Percentiles rank a stretch among this genome's conserved stretches.
These are phyloP conservation scores for Hordeum marinum DNA, from an alignment of 176 grass and related monocot species.

Conservation along the genomic window DNA sequence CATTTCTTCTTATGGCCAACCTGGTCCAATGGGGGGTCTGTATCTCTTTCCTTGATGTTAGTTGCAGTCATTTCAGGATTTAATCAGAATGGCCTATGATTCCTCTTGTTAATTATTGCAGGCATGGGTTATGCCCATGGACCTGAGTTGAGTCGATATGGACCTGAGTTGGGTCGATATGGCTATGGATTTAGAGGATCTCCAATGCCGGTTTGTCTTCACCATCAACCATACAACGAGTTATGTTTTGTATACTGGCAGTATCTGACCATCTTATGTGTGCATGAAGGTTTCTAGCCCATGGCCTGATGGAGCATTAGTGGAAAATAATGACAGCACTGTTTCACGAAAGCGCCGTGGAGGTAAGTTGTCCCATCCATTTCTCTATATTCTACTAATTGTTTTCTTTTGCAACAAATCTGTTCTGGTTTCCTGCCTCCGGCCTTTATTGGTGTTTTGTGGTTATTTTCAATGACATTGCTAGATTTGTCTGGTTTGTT, in stretches of 20 bases:
- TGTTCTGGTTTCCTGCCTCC: background rate
- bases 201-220: constrained; percentile 69
- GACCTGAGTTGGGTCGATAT: constrained; percentile 59
- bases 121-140: constrained; percentile 75
- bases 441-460: background rate
- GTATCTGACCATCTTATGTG: background rate
- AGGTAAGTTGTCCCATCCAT: constrained; percentile 38
- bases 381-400: background rate
- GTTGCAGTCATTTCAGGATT: background rate
- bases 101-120: constrained; percentile 21
- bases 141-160: constrained; percentile 57
- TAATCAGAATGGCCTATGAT: constrained; percentile 17
- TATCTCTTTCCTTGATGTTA: constrained; percentile 29
- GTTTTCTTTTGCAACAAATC: background rate
- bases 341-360: constrained; percentile 86
- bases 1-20: constrained; percentile 76
- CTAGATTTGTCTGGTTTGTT: background rate
- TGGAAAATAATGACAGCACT: constrained; percentile 72
- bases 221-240: background rate
- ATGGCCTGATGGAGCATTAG: constrained; percentile 58
- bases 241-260: background rate
- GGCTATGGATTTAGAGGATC: constrained; percentile 89
- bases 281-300: constrained; percentile 60
- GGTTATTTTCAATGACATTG: background rate
- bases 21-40: constrained; percentile 67